Percentiles rank a stretch among this genome's conserved stretches.
phyloP scores from a whole-genome alignment of 768 basidiomycete genomes.

The Inosperma sp. region DNA sequence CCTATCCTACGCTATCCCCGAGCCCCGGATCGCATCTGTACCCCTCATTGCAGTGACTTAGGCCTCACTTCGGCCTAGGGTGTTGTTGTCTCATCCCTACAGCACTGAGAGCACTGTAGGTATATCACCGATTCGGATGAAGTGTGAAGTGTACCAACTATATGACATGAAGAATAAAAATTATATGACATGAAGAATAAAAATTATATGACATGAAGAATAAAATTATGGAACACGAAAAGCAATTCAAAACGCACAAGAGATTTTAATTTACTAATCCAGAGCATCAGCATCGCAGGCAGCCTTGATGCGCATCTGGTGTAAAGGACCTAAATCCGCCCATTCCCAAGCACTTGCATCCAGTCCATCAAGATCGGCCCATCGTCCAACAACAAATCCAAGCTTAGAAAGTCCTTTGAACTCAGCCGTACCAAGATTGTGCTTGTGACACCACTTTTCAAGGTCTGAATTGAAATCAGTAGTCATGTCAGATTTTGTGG shows the following conservation, averaged over 20 bases:
- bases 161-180: background rate
- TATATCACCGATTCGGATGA: too few species aligned
- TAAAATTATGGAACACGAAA: background rate
- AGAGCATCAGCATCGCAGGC: slow-evolving; percentile 3
- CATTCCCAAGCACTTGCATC: slow-evolving; percentile 6
- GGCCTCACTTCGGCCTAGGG: too few species aligned
- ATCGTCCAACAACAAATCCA: slow-evolving; percentile 10
- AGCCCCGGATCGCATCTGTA: too few species aligned
- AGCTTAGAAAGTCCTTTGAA: slow-evolving; percentile 11
- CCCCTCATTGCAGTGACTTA: too few species aligned
- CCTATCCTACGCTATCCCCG: too few species aligned
- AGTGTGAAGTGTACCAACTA: background rate
- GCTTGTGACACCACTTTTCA: slow-evolving; percentile 2
- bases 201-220: background rate
- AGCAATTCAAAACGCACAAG: background rate
- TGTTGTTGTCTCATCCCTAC: too few species aligned
- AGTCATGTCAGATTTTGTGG: background rate
- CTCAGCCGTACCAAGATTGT: slow-evolving; percentile 4
- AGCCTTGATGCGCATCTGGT: slow-evolving; percentile 7
- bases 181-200: background rate
- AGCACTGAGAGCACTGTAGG: too few species aligned
- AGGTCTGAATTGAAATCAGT: background rate
- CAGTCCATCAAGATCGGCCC: slow-evolving; percentile 1
- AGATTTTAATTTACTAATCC: background rate
- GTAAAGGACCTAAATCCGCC: slow-evolving; percentile 12